Conservation (phyloP, 768 basidiomycete genomes). For the Lactarius akahatsu region DNA sequence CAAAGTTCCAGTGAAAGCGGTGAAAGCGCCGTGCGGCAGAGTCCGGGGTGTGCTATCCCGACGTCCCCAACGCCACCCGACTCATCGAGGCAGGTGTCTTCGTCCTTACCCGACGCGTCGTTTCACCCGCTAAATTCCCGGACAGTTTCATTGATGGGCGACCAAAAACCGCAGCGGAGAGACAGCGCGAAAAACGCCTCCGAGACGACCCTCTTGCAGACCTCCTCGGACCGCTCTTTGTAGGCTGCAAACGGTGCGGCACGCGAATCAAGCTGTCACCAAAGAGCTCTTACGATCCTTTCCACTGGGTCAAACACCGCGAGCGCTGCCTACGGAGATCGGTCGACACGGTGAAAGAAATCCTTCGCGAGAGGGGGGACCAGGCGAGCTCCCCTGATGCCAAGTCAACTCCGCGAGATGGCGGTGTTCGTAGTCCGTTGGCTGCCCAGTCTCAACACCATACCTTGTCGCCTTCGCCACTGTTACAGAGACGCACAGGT, state of each 20-base stretch:
- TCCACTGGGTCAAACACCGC: conserved; percentile 30
- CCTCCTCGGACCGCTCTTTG: conserved; percentile 26
- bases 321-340: conserved; percentile 29
- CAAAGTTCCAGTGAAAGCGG: conserved; percentile 17
- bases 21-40: conserved; percentile 10
- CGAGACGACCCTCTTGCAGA: conserved; percentile 29
- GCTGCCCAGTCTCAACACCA: neutral
- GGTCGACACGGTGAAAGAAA: conserved; percentile 20
- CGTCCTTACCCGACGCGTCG: neutral
- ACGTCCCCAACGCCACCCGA: conserved; percentile 9
- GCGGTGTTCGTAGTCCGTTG: neutral
- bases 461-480: conserved; percentile 10
- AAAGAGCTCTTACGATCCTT: conserved; percentile 28
- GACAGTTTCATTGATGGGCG: conserved; percentile 26
- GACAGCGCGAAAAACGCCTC: conserved; percentile 26
- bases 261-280: conserved; percentile 29
- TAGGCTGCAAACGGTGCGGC: conserved; percentile 28
- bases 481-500: conserved; percentile 2
- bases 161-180: conserved; percentile 29
- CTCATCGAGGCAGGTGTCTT: conserved; percentile 11
- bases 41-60: conserved; percentile 11
- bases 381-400: conserved; percentile 2
- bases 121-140: neutral
- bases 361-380: conserved; percentile 20
- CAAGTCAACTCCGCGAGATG: neutral